Evolutionary conservation across 176 grass and related monocot genomes (phyloP).

Genomic region (Ensete glaucum): DNA sequence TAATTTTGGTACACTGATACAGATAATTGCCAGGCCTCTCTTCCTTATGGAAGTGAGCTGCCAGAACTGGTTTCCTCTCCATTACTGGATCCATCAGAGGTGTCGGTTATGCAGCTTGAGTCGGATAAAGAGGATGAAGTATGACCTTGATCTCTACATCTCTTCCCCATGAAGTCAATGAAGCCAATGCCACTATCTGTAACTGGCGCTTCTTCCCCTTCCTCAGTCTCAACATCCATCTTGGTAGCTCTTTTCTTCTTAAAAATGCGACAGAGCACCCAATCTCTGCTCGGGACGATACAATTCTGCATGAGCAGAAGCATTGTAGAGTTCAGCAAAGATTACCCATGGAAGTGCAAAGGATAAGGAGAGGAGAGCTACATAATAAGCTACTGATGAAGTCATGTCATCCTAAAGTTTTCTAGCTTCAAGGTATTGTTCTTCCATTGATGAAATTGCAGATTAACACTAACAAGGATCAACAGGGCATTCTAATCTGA

Average conservation of each 20-base stretch:
- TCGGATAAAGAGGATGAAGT: not conserved
- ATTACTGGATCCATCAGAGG: conserved; percentile 1
- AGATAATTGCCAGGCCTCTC: not conserved
- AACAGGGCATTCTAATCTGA: too few relatives aligned
- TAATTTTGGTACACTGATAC: conserved; percentile 2
- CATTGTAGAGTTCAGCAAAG: not conserved
- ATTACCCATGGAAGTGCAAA: not conserved
- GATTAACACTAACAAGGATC: too few relatives aligned
- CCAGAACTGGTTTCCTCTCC: conserved; percentile 2
- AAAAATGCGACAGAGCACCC: conserved; percentile 27
- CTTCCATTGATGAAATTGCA: too few relatives aligned
- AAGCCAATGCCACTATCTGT: not conserved
- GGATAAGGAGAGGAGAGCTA: too few relatives aligned
- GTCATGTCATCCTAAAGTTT: too few relatives aligned
- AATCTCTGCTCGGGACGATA: not conserved
- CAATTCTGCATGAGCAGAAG: not conserved
- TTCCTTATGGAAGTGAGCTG: conserved; percentile 10
- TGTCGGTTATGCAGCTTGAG: conserved; percentile 16
- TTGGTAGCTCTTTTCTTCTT: conserved; percentile 16
- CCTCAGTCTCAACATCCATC: not conserved
- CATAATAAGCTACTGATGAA: too few relatives aligned
- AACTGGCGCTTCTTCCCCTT: not conserved
- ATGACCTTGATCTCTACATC: not conserved
- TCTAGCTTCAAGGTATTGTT: too few relatives aligned
- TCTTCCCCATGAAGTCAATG: conserved; percentile 5